These are phyloP conservation scores for Davidsoniella virescens DNA, from an alignment of 2,329 filamentous ascomycete species.

Conservation along the genomic window DNA sequence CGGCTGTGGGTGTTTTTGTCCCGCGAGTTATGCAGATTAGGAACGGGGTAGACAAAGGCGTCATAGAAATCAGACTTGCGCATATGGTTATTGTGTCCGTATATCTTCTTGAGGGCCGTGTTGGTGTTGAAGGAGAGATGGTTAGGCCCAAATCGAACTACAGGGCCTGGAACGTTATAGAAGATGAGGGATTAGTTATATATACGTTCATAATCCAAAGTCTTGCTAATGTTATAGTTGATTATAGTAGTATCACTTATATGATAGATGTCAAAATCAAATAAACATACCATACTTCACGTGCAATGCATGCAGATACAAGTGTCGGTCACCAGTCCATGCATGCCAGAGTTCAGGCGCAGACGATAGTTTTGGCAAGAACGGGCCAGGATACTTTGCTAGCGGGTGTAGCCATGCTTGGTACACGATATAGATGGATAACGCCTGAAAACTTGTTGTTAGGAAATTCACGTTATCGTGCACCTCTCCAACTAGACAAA, in stretches of 20 bases:
- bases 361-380: conserved; percentile 47
- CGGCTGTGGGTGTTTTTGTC: conserved; percentile 53
- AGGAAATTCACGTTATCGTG: no score
- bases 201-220: not conserved
- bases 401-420: conserved; percentile 48
- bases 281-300: conserved; percentile 44
- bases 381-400: conserved; percentile 47
- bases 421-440: conserved; percentile 31
- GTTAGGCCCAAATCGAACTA: conserved; percentile 67
- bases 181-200: not conserved
- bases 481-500: no score
- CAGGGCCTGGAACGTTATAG: conserved; percentile 27
- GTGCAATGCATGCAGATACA: conserved; percentile 57
- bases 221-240: not conserved
- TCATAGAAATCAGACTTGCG: conserved; percentile 59
- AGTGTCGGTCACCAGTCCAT: conserved; percentile 56
- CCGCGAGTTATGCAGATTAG: conserved; percentile 58
- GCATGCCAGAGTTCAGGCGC: conserved; percentile 56
- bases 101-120: conserved; percentile 49
- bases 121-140: conserved; percentile 61
- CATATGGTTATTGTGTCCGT: conserved; percentile 44
- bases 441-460: not conserved
- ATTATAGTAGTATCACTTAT: no score
- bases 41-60: conserved; percentile 52
- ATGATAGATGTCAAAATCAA: not conserved